Evolutionary conservation across 768 basidiomycete species (phyloP).

Genomic region (Auriscalpium orientale): DNA sequence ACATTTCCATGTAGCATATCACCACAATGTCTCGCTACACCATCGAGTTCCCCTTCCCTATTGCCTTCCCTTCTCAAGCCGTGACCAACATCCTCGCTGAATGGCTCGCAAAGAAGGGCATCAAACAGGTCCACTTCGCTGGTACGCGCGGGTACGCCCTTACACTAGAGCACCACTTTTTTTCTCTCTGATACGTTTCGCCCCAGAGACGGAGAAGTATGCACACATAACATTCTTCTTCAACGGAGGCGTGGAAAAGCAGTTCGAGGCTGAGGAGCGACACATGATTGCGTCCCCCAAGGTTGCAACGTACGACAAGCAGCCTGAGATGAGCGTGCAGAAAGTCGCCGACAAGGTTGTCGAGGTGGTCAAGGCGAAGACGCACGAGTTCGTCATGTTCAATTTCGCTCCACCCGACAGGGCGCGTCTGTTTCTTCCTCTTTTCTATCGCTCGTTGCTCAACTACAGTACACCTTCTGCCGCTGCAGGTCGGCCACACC

Average conservation of each 20-base stretch:
- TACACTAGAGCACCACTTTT: background rate
- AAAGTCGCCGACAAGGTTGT: conserved; percentile 90
- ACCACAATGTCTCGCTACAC: conserved; percentile 95
- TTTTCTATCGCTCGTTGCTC: background rate
- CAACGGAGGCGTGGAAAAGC: conserved; percentile 93
- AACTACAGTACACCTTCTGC: background rate
- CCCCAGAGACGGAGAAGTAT: conserved; percentile 89
- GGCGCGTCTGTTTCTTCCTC: conserved; percentile 36
- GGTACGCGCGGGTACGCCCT: conserved; percentile 32
- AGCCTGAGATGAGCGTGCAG: conserved; percentile 86
- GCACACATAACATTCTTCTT: conserved; percentile 98
- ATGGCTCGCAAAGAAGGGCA: conserved; percentile 71
- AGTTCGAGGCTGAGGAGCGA: conserved; percentile 76
- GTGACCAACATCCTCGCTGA: conserved; percentile 96
- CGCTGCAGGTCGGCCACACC: conserved; percentile 75
- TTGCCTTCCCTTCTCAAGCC: conserved; percentile 88
- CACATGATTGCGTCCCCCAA: conserved; percentile 89
- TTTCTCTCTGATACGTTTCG: background rate
- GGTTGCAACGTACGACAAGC: conserved; percentile 89
- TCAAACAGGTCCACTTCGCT: conserved; percentile 86
- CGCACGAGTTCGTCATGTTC: conserved; percentile 92
- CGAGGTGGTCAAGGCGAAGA: conserved; percentile 59
- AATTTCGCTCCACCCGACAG: conserved; percentile 97
- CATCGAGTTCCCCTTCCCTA: conserved; percentile 78
- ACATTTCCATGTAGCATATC: conserved; percentile 46